A percentile compares a stretch with the other conserved stretches of the same genome.
These are phyloP conservation scores for Pseudopithomyces chartarum DNA, from an alignment of 2,329 filamentous ascomycete genomes.

Conservation along the genomic window DNA sequence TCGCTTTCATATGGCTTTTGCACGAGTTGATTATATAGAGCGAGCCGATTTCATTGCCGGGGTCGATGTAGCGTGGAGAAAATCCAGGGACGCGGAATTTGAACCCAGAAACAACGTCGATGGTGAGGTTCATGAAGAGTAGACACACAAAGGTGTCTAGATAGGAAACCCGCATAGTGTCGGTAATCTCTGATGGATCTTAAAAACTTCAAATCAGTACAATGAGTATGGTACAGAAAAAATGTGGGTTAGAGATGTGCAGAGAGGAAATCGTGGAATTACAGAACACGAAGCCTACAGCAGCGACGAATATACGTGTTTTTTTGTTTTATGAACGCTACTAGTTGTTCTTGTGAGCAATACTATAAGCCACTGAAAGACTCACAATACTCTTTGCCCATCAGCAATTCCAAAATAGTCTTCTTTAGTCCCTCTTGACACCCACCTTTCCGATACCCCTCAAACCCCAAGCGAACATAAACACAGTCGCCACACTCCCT, in stretches of 20 bases:
- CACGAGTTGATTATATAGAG: constrained; percentile 5
- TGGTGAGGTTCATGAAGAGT: too few species aligned
- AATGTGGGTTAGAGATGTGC: too few species aligned
- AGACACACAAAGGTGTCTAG: too few species aligned
- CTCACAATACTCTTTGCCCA: neutral
- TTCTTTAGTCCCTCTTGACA: constrained; percentile 44
- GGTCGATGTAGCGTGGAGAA: neutral
- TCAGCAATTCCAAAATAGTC: neutral
- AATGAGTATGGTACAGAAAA: too few species aligned
- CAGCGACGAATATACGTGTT: neutral
- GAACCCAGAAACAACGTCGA: too few species aligned
- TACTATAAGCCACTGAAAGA: neutral
- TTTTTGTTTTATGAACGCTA: neutral
- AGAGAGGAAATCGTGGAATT: too few species aligned
- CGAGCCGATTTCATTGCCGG: neutral
- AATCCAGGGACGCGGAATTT: neutral
- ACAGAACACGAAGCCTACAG: too few species aligned
- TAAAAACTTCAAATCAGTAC: too few species aligned
- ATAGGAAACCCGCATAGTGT: too few species aligned
- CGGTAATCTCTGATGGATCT: too few species aligned
- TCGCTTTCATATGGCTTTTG: neutral
- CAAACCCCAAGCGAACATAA: constrained; percentile 47
- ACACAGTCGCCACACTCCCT: constrained; percentile 32
- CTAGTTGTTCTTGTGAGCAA: neutral
- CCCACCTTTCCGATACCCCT: constrained; percentile 52